A percentile compares a stretch with the other conserved stretches of the same genome.
Evolutionary conservation across 208 protist species (phyloP).

Genomic region (Phytomonas serpens): DNA sequence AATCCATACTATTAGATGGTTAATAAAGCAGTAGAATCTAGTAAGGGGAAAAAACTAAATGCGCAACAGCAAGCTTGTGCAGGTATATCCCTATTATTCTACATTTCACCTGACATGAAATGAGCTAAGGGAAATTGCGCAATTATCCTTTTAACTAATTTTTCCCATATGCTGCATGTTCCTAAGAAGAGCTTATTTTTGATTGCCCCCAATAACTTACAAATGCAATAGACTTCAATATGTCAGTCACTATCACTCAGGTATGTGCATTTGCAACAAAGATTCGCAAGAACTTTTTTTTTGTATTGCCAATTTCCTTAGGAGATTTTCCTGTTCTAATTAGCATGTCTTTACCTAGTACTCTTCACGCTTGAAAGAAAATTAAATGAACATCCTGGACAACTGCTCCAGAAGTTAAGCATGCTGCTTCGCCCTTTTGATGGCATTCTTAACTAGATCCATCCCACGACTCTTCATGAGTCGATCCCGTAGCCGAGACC

Average conservation of each 20-base stretch:
- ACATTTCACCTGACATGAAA: neutral
- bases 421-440: constrained; percentile 10
- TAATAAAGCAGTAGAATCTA: neutral
- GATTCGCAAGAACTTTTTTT: neutral
- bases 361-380: neutral
- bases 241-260: neutral
- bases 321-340: neutral
- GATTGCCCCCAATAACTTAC: neutral
- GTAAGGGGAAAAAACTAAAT: constrained; percentile 4
- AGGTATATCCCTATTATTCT: constrained; percentile 8
- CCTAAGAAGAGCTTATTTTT: neutral
- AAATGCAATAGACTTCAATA: neutral
- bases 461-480: constrained; percentile 16
- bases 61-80: constrained; percentile 5
- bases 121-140: neutral
- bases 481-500: constrained; percentile 13
- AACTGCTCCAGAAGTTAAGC: constrained; percentile 3
- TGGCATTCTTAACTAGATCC: constrained; percentile 13
- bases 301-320: neutral
- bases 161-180: neutral
- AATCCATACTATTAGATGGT: neutral
- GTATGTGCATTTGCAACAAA: neutral
- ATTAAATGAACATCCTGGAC: neutral
- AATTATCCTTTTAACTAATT: neutral
- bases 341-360: neutral